Percentiles rank a stretch among this genome's conserved stretches.
Evolutionary conservation across 2,329 filamentous ascomycete species (phyloP).

Genomic region (Beauveria australis): DNA sequence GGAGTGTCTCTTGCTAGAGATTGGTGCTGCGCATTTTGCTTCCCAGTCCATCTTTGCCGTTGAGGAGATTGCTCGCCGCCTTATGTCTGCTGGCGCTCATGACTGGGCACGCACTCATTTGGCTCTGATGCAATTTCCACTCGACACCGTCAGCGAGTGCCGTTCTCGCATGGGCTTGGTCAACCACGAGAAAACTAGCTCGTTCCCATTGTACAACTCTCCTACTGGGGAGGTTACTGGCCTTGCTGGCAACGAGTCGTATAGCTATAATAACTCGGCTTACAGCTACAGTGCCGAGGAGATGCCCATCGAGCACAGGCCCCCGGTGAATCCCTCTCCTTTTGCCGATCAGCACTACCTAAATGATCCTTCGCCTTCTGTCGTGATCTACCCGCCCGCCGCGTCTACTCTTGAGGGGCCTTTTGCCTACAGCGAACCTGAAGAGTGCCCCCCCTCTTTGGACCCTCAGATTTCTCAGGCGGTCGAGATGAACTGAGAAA

Average conservation of each 20-base stretch:
- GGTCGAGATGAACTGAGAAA: slow-evolving; percentile 15
- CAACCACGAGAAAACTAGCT: slow-evolving; percentile 48
- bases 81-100: slow-evolving; percentile 52
- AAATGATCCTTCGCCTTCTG: slow-evolving; percentile 54
- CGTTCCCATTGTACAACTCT: slow-evolving; percentile 52
- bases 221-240: slow-evolving; percentile 40
- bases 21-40: slow-evolving; percentile 81
- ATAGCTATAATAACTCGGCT: slow-evolving; percentile 47
- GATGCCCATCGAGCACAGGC: slow-evolving; percentile 47
- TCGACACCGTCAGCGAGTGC: slow-evolving; percentile 61
- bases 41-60: slow-evolving; percentile 72
- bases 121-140: slow-evolving; percentile 65
- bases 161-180: slow-evolving; percentile 61
- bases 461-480: slow-evolving; percentile 36
- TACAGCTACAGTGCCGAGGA: slow-evolving; percentile 60
- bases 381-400: slow-evolving; percentile 51
- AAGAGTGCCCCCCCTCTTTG: slow-evolving; percentile 43
- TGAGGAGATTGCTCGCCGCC: slow-evolving; percentile 73
- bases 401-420: slow-evolving; percentile 57
- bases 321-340: slow-evolving; percentile 47
- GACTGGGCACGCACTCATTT: slow-evolving; percentile 54
- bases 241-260: slow-evolving; percentile 33
- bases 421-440: slow-evolving; percentile 53
- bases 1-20: slow-evolving; percentile 85
- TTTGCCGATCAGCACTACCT: slow-evolving; percentile 50